Evolutionary conservation across 192 early-diverging fungal species (phyloP).

Genomic region (Jimgerdemannia flammicorona): DNA sequence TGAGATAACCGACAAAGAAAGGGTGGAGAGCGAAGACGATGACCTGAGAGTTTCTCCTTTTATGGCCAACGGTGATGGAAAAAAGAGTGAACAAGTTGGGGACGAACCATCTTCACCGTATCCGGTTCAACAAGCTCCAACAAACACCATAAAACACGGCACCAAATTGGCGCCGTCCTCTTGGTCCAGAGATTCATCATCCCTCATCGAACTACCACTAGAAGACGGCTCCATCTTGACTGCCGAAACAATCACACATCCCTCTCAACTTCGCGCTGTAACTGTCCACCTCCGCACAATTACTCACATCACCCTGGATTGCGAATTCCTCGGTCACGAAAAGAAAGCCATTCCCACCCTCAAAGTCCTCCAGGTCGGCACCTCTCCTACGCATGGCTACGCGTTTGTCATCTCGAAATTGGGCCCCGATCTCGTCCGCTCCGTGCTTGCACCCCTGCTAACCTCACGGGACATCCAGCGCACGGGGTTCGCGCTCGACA

Average conservation of each 20-base stretch:
- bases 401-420: slow-evolving; percentile 18
- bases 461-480: neutral
- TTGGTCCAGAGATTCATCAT: neutral
- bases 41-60: too few species aligned
- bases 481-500: slow-evolving; percentile 23
- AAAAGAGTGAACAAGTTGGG: too few species aligned
- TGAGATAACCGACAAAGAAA: too few species aligned
- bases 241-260: slow-evolving; percentile 12
- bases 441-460: neutral
- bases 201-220: slow-evolving; percentile 4
- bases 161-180: neutral
- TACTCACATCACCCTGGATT: slow-evolving; percentile 19
- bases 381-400: slow-evolving; percentile 16
- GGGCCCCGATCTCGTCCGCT: neutral
- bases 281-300: neutral
- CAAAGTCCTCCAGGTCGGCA: slow-evolving; percentile 26
- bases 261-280: slow-evolving; percentile 10
- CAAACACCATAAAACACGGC: neutral
- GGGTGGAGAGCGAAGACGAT: too few species aligned
- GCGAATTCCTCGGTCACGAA: slow-evolving; percentile 20
- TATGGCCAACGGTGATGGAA: too few species aligned
- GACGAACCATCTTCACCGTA: too few species aligned
- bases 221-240: neutral
- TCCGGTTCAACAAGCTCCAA: neutral
- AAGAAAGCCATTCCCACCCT: slow-evolving; percentile 17